Conservation (phyloP, 2,329 filamentous ascomycete genomes). For the Thermoascus crustaceus region DNA sequence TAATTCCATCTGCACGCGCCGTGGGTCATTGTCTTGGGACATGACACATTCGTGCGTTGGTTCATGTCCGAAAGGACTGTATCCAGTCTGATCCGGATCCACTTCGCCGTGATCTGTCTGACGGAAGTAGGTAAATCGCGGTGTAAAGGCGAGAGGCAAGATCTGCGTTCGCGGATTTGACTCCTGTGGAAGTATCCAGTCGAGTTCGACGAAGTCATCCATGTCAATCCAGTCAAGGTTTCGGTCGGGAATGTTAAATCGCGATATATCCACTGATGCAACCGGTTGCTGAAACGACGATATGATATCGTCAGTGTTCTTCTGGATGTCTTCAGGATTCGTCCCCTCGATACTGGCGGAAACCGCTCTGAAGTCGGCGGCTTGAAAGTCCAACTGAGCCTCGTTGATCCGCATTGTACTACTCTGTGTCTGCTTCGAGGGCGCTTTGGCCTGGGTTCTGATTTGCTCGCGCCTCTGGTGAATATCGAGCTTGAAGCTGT, state of each 20-base stretch:
- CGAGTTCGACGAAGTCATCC: conserved; percentile 97
- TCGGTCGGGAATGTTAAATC: conserved; percentile 90
- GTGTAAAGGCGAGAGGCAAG: conserved; percentile 80
- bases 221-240: conserved; percentile 98
- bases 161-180: conserved; percentile 91
- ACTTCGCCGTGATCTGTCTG: conserved; percentile 85
- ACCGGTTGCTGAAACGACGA: conserved; percentile 47
- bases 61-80: conserved; percentile 86
- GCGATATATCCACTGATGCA: conserved; percentile 58
- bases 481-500: conserved; percentile 94
- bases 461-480: conserved; percentile 93
- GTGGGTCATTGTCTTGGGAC: conserved; percentile 81
- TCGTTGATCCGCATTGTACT: conserved; percentile 94
- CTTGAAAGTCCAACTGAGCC: conserved; percentile 83
- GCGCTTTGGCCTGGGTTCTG: conserved; percentile 68
- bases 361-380: conserved; percentile 84
- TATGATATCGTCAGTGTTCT: conserved; percentile 49
- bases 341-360: conserved; percentile 83
- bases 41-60: conserved; percentile 93
- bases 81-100: conserved; percentile 65
- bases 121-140: conserved; percentile 93
- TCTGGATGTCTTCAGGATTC: conserved; percentile 64
- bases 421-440: conserved; percentile 68
- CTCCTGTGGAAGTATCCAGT: conserved; percentile 88
- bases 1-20: conserved; percentile 76